phyloP scores from a whole-genome alignment of 2,329 filamentous ascomycete genomes.

The Aspergillus sp. region DNA sequence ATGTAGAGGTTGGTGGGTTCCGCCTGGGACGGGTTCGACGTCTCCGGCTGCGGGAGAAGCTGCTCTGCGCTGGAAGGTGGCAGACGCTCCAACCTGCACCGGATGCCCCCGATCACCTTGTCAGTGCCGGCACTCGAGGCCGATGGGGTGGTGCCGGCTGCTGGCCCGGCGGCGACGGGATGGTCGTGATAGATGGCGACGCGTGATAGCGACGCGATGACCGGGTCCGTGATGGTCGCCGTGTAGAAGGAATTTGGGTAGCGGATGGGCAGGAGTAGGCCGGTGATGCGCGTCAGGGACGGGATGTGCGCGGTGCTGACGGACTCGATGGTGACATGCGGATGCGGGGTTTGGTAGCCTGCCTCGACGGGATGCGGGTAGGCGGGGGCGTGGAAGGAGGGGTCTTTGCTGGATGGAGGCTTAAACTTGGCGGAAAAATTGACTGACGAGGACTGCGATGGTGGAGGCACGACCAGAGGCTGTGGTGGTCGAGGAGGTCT shows the following conservation, averaged over 20 bases:
- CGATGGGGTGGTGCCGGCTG: conserved; percentile 10
- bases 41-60: conserved; percentile 1
- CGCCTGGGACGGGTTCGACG: conserved; percentile 1
- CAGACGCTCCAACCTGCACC: conserved; percentile 45
- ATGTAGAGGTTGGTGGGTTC: conserved; percentile 55
- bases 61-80: conserved; percentile 13
- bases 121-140: conserved; percentile 29
- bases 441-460: conserved; percentile 17
- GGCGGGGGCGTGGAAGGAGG: conserved; percentile 27
- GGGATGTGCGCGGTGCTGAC: conserved; percentile 55
- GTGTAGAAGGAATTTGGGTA: conserved; percentile 63
- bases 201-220: conserved; percentile 55
- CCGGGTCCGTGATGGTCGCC: conserved; percentile 56
- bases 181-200: conserved; percentile 58
- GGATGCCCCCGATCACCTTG: conserved; percentile 49
- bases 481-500: conserved; percentile 32
- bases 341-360: conserved; percentile 36
- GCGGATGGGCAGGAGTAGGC: conserved; percentile 59
- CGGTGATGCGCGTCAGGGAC: conserved; percentile 57
- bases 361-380: conserved; percentile 29
- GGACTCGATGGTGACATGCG: conserved; percentile 54
- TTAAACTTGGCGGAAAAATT: conserved; percentile 21
- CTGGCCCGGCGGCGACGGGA: conserved; percentile 29
- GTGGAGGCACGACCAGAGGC: conserved; percentile 25
- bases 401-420: conserved; percentile 22